Percentiles rank a stretch among this genome's conserved stretches.
Evolutionary conservation across 192 early-diverging fungal genomes (phyloP).

Genomic region (Geosiphon pyriformis): DNA sequence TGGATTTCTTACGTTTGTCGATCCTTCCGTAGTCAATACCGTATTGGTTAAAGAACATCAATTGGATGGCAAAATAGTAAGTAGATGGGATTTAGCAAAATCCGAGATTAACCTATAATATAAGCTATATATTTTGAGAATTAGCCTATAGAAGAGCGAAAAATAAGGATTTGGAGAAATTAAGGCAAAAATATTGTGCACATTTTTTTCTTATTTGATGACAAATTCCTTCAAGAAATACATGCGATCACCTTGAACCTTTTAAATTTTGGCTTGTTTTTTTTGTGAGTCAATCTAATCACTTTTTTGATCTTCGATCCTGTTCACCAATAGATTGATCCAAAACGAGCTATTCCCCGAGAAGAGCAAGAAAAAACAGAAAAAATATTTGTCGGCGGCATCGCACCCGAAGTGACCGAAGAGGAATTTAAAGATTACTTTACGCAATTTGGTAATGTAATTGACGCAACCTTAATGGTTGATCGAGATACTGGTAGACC

Average conservation of each 20-base stretch:
- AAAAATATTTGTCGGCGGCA: conserved; percentile 93
- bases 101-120: not conserved
- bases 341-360: conserved; percentile 66
- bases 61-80: conserved; percentile 75
- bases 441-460: conserved; percentile 73
- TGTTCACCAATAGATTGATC: conserved; percentile 54
- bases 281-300: not conserved
- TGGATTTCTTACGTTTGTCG: conserved; percentile 71
- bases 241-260: not conserved
- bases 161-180: no score
- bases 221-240: no score
- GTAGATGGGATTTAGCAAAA: conserved; percentile 13
- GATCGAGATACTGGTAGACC: conserved; percentile 82
- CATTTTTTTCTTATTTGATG: no score
- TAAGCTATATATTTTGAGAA: not conserved
- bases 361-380: conserved; percentile 74
- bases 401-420: conserved; percentile 81
- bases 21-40: conserved; percentile 54
- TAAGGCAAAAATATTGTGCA: no score
- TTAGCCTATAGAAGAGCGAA: not conserved
- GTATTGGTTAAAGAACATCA: conserved; percentile 64
- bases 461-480: conserved; percentile 81
- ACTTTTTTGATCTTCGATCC: not conserved
- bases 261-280: no score
- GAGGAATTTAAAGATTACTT: conserved; percentile 83